Base-by-base conservation (phyloP, 2,329 filamentous ascomycete species). In the Paecilomyces sp. region DNA sequence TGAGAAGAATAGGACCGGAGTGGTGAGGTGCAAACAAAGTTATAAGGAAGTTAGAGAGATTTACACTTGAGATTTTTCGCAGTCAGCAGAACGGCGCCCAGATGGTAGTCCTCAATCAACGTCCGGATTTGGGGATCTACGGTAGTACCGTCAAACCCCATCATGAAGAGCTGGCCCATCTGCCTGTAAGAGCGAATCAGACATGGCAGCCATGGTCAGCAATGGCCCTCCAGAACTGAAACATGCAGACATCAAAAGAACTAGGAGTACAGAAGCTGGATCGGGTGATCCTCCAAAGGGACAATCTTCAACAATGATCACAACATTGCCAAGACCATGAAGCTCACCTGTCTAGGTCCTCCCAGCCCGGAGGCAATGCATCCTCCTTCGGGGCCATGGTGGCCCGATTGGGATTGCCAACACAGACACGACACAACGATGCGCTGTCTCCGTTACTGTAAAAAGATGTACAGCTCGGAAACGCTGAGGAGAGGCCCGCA, bases 21-120 rank as follows among this genome's bases (percentile, higher is more conserved):
- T 51, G 36, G 54, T n/a, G 57, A 58, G 55, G 30, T 55, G 30
- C 22, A 22, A 22, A 22, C n/a, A 18, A 12, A 34, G 54, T 25
- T 25, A 24, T 61, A 55, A 28, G 31, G 52, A 57, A 54, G 30
- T 12, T 55, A 58, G 50, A 56, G 57, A 53, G 28, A 92, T 81
- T 63, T 76, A 87, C 85, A 87, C 80, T 85, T 86, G 53, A 87
- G 73, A 66, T 88, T 88, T 72, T 88, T 87, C 54, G 85, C 85
- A 52, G 84, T 85, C 58, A 88, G 73, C 77, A 84, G 70, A 69
- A 97, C 90, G 57, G 91, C 94, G 59, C 94, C 94, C 55, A 99
- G 82, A 73, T 97, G 90, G 72, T 87, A 82, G 64, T 86, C 77
- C 67, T 86, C 81, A 66, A 88, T 87, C 52, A 88, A 79, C 54